Evolutionary conservation across 2,329 filamentous ascomycete species (phyloP).

Genomic region (Fulvia fulva): DNA sequence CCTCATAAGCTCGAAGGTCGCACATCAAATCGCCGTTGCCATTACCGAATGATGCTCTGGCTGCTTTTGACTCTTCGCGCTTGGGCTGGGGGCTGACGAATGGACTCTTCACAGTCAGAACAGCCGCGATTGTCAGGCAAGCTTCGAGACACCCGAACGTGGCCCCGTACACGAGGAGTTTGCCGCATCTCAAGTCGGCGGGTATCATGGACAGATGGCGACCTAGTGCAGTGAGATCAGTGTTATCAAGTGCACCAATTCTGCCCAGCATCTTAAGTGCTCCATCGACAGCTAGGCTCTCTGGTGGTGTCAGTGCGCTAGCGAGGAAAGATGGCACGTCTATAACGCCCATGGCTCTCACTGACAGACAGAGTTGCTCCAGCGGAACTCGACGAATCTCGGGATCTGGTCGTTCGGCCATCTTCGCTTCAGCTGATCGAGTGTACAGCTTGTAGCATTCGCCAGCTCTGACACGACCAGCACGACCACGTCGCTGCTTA

Average conservation of each 20-base stretch:
- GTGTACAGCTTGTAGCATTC: conserved; percentile 96
- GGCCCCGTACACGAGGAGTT: conserved; percentile 90
- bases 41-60: conserved; percentile 69
- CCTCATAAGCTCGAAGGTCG: conserved; percentile 76
- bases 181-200: conserved; percentile 85
- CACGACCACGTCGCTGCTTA: conserved; percentile 88
- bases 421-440: conserved; percentile 73
- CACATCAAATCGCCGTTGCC: conserved; percentile 81
- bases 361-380: conserved; percentile 89
- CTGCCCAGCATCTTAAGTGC: conserved; percentile 73
- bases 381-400: conserved; percentile 90
- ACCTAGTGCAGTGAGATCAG: conserved; percentile 84
- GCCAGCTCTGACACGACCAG: conserved; percentile 85
- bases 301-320: conserved; percentile 84
- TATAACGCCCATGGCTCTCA: conserved; percentile 87
- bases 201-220: conserved; percentile 93
- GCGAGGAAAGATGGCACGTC: conserved; percentile 79
- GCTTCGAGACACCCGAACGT: conserved; percentile 91
- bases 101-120: conserved; percentile 82
- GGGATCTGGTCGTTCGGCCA: conserved; percentile 84
- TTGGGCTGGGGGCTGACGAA: conserved; percentile 82
- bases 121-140: conserved; percentile 82
- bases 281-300: conserved; percentile 77
- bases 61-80: conserved; percentile 74
- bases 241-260: conserved; percentile 84